These are phyloP conservation scores for Plasmopara halstedii DNA, from an alignment of 352 stramenopile genomes.

Conservation along the genomic window DNA sequence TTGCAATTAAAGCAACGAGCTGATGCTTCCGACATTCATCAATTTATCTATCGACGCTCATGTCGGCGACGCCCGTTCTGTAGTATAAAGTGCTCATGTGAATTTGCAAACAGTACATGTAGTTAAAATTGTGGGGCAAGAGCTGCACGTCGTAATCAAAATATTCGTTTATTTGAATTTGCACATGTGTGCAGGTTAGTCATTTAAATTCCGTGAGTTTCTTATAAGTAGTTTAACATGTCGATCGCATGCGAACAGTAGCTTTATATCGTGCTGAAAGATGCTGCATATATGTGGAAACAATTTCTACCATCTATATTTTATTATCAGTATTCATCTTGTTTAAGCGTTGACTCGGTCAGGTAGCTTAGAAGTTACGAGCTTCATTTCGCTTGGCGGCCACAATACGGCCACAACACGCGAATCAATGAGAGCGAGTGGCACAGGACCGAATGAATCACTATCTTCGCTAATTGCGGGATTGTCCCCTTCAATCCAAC, in stretches of 20 bases:
- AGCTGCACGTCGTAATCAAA: constrained; percentile 19
- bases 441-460: constrained; percentile 64
- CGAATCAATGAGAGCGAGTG: constrained; percentile 74
- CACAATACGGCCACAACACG: constrained; percentile 74
- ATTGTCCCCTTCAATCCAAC: constrained; percentile 84
- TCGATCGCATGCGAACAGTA: too few species aligned
- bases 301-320: too few species aligned
- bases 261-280: too few species aligned
- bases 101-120: constrained; percentile 20
- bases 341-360: constrained; percentile 47
- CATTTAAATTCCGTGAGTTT: too few species aligned
- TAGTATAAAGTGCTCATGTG: constrained; percentile 28
- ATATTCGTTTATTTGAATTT: constrained; percentile 16
- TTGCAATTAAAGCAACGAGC: constrained; percentile 25
- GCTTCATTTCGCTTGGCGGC: constrained; percentile 57
- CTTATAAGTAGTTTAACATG: too few species aligned
- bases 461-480: constrained; percentile 69
- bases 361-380: constrained; percentile 45
- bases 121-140: constrained; percentile 20
- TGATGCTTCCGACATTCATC: background rate
- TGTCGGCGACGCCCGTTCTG: constrained; percentile 12
- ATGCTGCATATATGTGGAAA: too few species aligned
- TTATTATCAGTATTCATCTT: constrained; percentile 1
- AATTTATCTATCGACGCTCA: constrained; percentile 28
- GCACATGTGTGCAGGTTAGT: too few species aligned